Evolutionary conservation across 2,329 filamentous ascomycete genomes (phyloP).

Genomic region (Talaromyces sp.): DNA sequence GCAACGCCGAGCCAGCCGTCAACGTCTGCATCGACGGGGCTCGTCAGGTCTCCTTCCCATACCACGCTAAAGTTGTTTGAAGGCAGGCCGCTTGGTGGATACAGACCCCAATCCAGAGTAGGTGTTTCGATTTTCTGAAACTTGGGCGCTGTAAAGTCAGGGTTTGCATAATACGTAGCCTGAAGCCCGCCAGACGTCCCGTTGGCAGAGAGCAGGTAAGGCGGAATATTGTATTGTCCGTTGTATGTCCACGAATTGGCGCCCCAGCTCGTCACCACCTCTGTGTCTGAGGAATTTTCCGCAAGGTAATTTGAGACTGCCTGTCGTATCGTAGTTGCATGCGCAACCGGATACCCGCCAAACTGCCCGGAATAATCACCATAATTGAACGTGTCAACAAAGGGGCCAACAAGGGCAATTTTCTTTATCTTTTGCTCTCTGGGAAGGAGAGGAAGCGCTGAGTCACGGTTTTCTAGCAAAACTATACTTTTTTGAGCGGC

Average conservation of each 20-base stretch:
- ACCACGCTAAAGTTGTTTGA: slow-evolving; percentile 43
- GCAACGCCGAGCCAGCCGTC: slow-evolving; percentile 42
- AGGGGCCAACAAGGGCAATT: neutral
- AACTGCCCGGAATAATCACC: neutral
- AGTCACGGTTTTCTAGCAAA: slow-evolving; percentile 38
- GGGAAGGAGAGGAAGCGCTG: slow-evolving; percentile 27
- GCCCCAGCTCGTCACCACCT: slow-evolving; percentile 39
- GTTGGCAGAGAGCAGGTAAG: slow-evolving; percentile 36
- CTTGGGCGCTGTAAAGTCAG: neutral
- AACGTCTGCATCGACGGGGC: slow-evolving; percentile 33
- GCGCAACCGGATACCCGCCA: neutral
- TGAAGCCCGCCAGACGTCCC: slow-evolving; percentile 32
- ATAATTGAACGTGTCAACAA: neutral
- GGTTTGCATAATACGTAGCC: slow-evolving; percentile 38
- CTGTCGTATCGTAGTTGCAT: neutral
- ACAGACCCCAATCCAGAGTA: neutral
- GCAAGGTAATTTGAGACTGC: slow-evolving; percentile 1
- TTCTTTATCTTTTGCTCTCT: neutral
- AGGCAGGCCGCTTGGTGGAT: slow-evolving; percentile 11
- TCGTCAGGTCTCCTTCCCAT: slow-evolving; percentile 38
- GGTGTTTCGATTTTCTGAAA: neutral
- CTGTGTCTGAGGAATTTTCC: slow-evolving; percentile 17
- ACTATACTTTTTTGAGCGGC: slow-evolving; percentile 41
- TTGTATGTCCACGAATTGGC: slow-evolving; percentile 43
- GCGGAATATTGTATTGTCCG: slow-evolving; percentile 39